phyloP scores from a whole-genome alignment of 768 basidiomycete species.

The Neoboletus magnificus region DNA sequence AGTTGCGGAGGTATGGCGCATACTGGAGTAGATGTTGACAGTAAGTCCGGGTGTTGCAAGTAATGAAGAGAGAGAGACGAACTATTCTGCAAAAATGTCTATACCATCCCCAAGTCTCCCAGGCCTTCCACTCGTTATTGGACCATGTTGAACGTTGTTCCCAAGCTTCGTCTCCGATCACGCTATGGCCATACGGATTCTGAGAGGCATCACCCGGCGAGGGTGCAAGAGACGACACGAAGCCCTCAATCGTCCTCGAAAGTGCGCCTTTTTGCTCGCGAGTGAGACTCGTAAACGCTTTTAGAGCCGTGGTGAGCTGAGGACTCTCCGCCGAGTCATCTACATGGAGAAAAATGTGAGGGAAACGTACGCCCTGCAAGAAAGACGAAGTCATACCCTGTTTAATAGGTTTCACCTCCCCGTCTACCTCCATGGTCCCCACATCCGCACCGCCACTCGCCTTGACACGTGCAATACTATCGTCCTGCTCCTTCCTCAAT shows the following conservation, averaged over 20 bases:
- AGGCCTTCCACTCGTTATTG: constrained; percentile 73
- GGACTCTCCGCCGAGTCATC: constrained; percentile 61
- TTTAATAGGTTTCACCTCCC: constrained; percentile 63
- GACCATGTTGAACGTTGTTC: constrained; percentile 65
- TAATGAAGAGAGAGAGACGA: constrained; percentile 24
- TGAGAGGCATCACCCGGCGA: constrained; percentile 39
- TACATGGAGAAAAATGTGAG: constrained; percentile 14
- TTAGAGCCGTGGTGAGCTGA: constrained; percentile 65
- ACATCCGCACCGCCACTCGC: constrained; percentile 54
- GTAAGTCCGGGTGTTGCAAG: not conserved
- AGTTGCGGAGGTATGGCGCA: constrained; percentile 73
- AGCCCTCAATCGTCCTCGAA: constrained; percentile 70
- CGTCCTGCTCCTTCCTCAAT: constrained; percentile 86
- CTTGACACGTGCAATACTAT: constrained; percentile 71
- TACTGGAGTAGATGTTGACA: constrained; percentile 45
- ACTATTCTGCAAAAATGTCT: constrained; percentile 83
- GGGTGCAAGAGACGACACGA: constrained; percentile 60
- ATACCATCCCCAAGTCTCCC: constrained; percentile 93
- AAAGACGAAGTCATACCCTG: constrained; percentile 18
- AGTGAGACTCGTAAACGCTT: constrained; percentile 70
- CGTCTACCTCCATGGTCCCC: constrained; percentile 62
- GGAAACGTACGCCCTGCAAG: not conserved
- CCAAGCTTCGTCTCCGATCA: constrained; percentile 70
- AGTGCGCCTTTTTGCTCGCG: constrained; percentile 75
- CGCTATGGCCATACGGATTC: constrained; percentile 49